Evolutionary conservation across 345 rosid species (phyloP).

Genomic region (Citrus maxima): DNA sequence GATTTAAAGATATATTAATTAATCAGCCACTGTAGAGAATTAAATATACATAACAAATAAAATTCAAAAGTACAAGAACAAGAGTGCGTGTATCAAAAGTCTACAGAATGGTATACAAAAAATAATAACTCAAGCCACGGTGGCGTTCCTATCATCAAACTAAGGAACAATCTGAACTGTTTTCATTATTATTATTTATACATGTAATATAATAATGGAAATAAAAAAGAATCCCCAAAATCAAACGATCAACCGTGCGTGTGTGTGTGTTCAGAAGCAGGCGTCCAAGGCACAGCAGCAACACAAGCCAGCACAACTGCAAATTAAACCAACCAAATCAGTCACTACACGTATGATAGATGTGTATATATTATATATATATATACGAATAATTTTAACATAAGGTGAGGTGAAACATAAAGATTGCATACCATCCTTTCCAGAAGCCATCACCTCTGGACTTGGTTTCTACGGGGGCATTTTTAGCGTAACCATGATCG

Average conservation of each 20-base stretch:
- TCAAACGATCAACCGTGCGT: not conserved
- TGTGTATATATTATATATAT: too few relatives aligned
- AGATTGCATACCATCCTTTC: conserved; percentile 57
- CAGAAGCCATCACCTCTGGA: conserved; percentile 52
- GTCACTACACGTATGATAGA: too few relatives aligned
- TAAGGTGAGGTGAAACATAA: not conserved
- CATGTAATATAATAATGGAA: not conserved
- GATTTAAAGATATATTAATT: too few relatives aligned
- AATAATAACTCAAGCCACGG: too few relatives aligned
- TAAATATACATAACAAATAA: too few relatives aligned
- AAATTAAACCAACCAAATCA: not conserved
- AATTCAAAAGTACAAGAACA: too few relatives aligned
- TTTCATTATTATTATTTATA: too few relatives aligned
- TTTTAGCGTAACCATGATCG: conserved; percentile 2
- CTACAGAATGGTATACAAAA: too few relatives aligned
- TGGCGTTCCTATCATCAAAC: too few relatives aligned
- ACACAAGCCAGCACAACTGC: conserved; percentile 70
- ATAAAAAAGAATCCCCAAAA: not conserved
- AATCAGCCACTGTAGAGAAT: too few relatives aligned
- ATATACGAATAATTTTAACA: not conserved
- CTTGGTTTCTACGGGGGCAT: conserved; percentile 39
- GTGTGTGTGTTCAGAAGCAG: conserved; percentile 31
- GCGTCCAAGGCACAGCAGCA: conserved; percentile 68
- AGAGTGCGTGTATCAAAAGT: too few relatives aligned
- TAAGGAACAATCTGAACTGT: too few relatives aligned